A percentile compares a stretch with the other conserved stretches of the same genome.
Conservation (phyloP, 805 yeast species). For the Monosporozyma unispora region DNA sequence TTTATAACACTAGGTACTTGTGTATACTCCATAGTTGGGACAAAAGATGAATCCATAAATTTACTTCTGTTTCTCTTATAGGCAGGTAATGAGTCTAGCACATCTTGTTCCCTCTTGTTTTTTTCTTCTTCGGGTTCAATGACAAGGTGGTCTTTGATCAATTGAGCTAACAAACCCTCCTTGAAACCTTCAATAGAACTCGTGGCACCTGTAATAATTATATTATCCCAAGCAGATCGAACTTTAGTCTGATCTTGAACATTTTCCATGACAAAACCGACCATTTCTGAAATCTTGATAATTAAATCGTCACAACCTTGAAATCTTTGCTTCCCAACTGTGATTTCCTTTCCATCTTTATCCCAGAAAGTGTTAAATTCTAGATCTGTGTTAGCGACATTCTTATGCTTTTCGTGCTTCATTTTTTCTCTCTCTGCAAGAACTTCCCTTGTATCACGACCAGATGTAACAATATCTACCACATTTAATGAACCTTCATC, state of each 20-base stretch:
- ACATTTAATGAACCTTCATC: constrained; percentile 75
- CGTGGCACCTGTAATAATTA: constrained; percentile 74
- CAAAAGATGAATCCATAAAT: constrained; percentile 19
- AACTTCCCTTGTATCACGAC: constrained; percentile 55
- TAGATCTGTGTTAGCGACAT: constrained; percentile 51
- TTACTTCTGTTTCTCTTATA: constrained; percentile 25
- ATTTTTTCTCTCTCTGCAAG: constrained; percentile 53
- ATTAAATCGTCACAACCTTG: constrained; percentile 64
- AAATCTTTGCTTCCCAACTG: constrained; percentile 85
- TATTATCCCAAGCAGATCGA: constrained; percentile 77
- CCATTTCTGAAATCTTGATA: constrained; percentile 41
- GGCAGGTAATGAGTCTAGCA: constrained; percentile 26
- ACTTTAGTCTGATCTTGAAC: constrained; percentile 62
- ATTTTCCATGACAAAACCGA: constrained; percentile 43
- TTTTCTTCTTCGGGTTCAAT: constrained; percentile 26
- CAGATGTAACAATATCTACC: constrained; percentile 79
- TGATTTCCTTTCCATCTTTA: constrained; percentile 43
- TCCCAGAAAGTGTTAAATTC: constrained; percentile 68
- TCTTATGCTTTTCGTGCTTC: constrained; percentile 28
- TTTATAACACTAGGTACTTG: constrained; percentile 79
- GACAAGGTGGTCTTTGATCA: constrained; percentile 49
- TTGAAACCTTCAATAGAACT: constrained; percentile 65
- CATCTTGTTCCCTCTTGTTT: constrained; percentile 20
- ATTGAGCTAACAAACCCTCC: constrained; percentile 53
- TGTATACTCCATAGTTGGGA: constrained; percentile 28